Percentiles rank a stretch among this genome's conserved stretches.
These are phyloP conservation scores for Zelopaecilomyces penicillatus DNA, from an alignment of 2,329 filamentous ascomycete genomes.

Conservation along the genomic window DNA sequence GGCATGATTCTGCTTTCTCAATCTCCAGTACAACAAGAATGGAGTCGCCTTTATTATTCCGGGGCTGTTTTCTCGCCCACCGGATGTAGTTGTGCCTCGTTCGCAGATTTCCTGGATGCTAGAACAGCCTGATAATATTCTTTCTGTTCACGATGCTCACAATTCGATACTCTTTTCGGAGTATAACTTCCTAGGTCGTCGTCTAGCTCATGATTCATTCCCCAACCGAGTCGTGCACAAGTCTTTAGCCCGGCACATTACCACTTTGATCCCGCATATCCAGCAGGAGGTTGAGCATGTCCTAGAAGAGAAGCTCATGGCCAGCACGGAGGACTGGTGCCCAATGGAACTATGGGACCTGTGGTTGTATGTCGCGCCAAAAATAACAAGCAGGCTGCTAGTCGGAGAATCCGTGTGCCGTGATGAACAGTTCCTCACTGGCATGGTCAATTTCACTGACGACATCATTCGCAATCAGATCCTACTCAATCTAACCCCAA, in stretches of 20 bases:
- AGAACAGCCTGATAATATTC: conserved; percentile 35
- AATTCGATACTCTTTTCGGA: conserved; percentile 27
- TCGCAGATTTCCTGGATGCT: conserved; percentile 38
- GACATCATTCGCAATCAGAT: conserved; percentile 38
- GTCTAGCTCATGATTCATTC: conserved; percentile 28
- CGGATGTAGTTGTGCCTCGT: conserved; percentile 36
- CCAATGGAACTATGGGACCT: conserved; percentile 36
- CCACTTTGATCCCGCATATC: conserved; percentile 29
- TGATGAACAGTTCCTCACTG: conserved; percentile 36
- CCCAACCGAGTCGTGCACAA: conserved; percentile 35
- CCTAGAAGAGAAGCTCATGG: conserved; percentile 26
- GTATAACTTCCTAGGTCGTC: conserved; percentile 34
- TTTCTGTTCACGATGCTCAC: conserved; percentile 34
- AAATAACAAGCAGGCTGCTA: conserved; percentile 35
- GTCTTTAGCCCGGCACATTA: conserved; percentile 33
- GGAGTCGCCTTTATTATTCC: conserved; percentile 34
- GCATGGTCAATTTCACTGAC: conserved; percentile 41
- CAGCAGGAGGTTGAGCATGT: conserved; percentile 31
- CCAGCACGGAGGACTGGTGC: conserved; percentile 27
- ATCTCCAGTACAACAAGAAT: conserved; percentile 30
- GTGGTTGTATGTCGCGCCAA: conserved; percentile 33
- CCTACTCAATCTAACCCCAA: conserved; percentile 38
- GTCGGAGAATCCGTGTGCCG: conserved; percentile 30
- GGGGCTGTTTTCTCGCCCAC: conserved; percentile 29
- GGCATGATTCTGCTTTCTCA: not conserved